Evolutionary conservation across 1,139 yeast species (phyloP), one percentile per base, ranked within the genome.

Genomic region (Wickerhamiella infanticola): DNA sequence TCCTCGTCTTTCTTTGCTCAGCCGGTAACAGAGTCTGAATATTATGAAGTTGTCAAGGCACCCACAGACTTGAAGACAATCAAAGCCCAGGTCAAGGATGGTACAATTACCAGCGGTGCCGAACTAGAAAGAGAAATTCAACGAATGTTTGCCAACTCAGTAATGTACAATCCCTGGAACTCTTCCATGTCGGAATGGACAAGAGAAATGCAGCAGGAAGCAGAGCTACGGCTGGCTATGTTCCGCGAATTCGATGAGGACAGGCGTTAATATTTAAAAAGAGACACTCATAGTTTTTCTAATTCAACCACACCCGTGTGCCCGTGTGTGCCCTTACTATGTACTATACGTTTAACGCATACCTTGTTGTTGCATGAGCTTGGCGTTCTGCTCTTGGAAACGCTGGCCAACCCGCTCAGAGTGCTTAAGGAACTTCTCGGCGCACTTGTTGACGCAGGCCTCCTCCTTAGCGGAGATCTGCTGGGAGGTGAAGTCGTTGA

Each of bases 381-480:
- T 50, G 45, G 55, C 54, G 48, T 88, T 90, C 68, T 88, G 96
- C 64, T 90, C 98, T 68, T 90, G 97, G 86, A 90, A 90, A 69
- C 98, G 80, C 67, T 84, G 94, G 44, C 98, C 98, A 48, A 93
- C 95, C 65, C 98, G 81, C 71, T 90, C 98, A 66, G 93, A 80
- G 73, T 90, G 97, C 67, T 90, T 90, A 71, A 93, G 76, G 75
- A 93, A 93, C 73, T 90, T 90, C 67, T 90, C 97, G 40, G 95
- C 81, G 66, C 99, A 90, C 68, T 82, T 82, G 72, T 77, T 72
- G 55, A 90, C 77, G 69, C 99, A 90, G 35, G 77, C 61, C 54
- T 77, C 78, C 67, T 90, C 98, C 71, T 82, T 85, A 59, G 77
- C 65, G 50, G 94, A 80, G 63, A 90, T 75, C 61, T 78, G 77